Conservation (phyloP, 768 basidiomycete genomes). For the Trichaptum fuscoviolaceum region DNA sequence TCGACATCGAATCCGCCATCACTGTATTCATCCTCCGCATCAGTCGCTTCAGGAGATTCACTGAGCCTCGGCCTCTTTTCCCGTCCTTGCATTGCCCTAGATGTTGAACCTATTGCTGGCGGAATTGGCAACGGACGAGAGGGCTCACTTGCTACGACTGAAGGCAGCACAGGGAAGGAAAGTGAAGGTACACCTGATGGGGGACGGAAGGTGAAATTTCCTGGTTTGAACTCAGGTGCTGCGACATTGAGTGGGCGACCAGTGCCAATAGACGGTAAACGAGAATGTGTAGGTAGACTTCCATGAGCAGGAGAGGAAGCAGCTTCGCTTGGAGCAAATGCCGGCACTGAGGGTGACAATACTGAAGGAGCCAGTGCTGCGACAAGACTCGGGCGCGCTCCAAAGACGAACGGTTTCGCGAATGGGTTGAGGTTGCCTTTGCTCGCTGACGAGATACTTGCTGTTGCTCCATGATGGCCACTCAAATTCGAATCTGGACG, state of each 20-base stretch:
- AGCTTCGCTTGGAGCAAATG: neutral
- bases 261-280: constrained; percentile 44
- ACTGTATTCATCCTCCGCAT: constrained; percentile 43
- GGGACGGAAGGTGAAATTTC: constrained; percentile 71
- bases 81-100: constrained; percentile 56
- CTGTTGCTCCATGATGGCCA: neutral
- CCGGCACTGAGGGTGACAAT: neutral
- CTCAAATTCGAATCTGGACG: constrained; percentile 3
- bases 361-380: constrained; percentile 23
- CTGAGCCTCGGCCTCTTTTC: constrained; percentile 68
- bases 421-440: constrained; percentile 55
- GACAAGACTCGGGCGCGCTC: constrained; percentile 31
- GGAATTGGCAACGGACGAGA: constrained; percentile 37
- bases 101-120: constrained; percentile 23
- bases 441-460: neutral
- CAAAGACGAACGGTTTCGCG: constrained; percentile 84
- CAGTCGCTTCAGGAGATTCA: constrained; percentile 28
- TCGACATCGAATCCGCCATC: constrained; percentile 35
- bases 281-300: constrained; percentile 25
- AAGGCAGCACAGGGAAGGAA: constrained; percentile 27
- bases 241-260: constrained; percentile 63
- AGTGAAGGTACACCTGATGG: constrained; percentile 62
- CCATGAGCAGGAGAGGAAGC: constrained; percentile 1
- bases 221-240: constrained; percentile 78
- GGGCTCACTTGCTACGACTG: constrained; percentile 24